Base-by-base conservation (phyloP, 805 yeast species). In the Metschnikowia lunata region DNA sequence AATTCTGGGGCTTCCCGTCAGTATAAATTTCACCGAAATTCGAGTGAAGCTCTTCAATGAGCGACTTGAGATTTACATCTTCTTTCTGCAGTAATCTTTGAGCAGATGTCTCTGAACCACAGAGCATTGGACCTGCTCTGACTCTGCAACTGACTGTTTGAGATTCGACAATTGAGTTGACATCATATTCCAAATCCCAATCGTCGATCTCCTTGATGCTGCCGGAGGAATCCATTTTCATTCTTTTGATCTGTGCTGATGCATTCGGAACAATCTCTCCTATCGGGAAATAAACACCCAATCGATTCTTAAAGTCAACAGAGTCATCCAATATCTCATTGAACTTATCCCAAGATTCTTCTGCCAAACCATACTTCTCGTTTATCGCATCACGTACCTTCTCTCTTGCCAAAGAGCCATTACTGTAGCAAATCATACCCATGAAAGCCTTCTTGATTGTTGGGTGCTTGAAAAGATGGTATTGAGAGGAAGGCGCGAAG, bases 401-500 rank as follows among this genome's bases (percentile, higher is more conserved):
- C 56, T 89, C 96, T 51, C 97, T 72, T 0, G 97, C 96, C 39
- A 89, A 67, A 0, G 96, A 78, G 0, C 97, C 97, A 61, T 89
- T 89, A 58, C 95, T 85, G 62, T 89, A 89, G 61, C 97, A 89
- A 43, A 90, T 79, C 97, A 89, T 89, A 18, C 95, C 96, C 97
- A 89, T 90, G 61, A 80, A 89, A 31, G 83, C 80, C 31, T 73
- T 74, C 0, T 78, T 76, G 49, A 85, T 76, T 0, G 95, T 84
- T 8, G 97, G 97, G 60, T 90, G 97, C 50, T 79, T 79, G 67
- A 89, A 89, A 51, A 88, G 63, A 59, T 89, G 97, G 60, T 88
- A 89, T 54, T 83, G 85, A 6, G 88, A 79, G 1, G 90, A 83
- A 1, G 97, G 89, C 14, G 72, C 73, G 59, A 82, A 89, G 45